Evolutionary conservation across 169 alveolate genomes (phyloP), one percentile per base, ranked within the genome.

Genomic region (Eimeria acervulina): DNA sequence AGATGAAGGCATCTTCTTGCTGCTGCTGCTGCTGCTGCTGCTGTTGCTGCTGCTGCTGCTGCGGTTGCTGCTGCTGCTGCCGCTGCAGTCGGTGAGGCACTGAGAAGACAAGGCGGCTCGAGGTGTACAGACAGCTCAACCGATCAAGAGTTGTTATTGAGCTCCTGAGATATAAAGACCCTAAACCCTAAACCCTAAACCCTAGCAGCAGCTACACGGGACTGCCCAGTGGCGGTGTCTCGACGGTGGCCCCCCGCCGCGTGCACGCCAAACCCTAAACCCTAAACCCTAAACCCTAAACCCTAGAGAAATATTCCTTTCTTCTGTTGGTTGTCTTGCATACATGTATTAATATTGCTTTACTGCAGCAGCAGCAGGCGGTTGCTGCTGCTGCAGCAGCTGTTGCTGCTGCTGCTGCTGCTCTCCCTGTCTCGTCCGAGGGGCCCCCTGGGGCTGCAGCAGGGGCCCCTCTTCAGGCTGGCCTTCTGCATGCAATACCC

Each of bases 151-250:
- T 47, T 47, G 19, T 47, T 47, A 5, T 47, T 47, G 55, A 6
- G 3, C 5, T 21, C 74, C 31, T 63, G 15, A 63, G 15, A 6
- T 21, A 6, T 63, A 63, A 63, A 47, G 12, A 63, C 74, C 8
- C 74, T 63, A 63, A 63, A 63, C 74, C 74, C 74, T 63, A 63
- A 63, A 63, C 74, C 74, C 74, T 63, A 63, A 63, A 63, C 74
- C 74, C 74, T 63, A 6, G n/a, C 36, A n/a, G 36, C 33, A 3
- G n/a, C 55, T 7, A 47, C 55, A 47, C 19, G 5, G 55, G 55
- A 47, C 55, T 47, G 55, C 55, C 19, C 74, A 21, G 36, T n/a
- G 5, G 74, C 74, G 26, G 74, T 63, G 74, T 63, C 74, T 63
- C 74, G 74, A 63, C 74, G 15, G 74, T 21, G 26, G 8, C 74